Base-by-base conservation (phyloP, 306 rosid species). In the Rosa rugosa region DNA sequence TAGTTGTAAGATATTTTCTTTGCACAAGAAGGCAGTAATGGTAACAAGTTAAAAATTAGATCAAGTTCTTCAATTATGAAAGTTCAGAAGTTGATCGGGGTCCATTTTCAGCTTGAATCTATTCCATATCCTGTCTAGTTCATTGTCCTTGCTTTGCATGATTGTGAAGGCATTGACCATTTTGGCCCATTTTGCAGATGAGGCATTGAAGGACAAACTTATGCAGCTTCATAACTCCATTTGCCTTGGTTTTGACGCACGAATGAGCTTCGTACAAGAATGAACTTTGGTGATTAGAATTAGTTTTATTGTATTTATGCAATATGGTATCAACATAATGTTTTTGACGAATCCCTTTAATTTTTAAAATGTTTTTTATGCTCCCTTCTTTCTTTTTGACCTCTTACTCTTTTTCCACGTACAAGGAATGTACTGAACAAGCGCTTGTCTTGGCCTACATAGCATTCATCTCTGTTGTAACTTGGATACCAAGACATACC, bases 201-300 rank as follows among this genome's bases (percentile, higher is more conserved):
- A 63, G 72, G 72, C 79, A 3, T 46, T 75, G 79, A 75, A 22
- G 14, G 41, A 56, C 27, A 50, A 50, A 12, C 57, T 46, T 2
- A 3, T 46, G 10, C 76, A 49, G 45, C 70, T 45, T 75, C 27
- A 17, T 27, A 42, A 59, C 57, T 14, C 22, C 17, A 59, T 9
- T 59, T 59, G 38, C 42, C 25, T 42, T 44, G 25, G 54, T 0
- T 16, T 45, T 13, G 25, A 16, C 51, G 11, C 69, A 20, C 4
- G 5, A 41, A 22, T 12, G 44, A 22, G 77, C 68, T 54, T 74
- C 41, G 14, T 41, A 38, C 65, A 20, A 2, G 10, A 44, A 44
- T 44, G 46, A 44, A 11, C 45, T 68, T 69, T 69, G 11, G 11
- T 42, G 36, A 11, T 44, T 22, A 41, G 51, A 40, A 17, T 36